Base-by-base conservation (phyloP, 768 basidiomycete species). In the Psilocybe cyanescens region DNA sequence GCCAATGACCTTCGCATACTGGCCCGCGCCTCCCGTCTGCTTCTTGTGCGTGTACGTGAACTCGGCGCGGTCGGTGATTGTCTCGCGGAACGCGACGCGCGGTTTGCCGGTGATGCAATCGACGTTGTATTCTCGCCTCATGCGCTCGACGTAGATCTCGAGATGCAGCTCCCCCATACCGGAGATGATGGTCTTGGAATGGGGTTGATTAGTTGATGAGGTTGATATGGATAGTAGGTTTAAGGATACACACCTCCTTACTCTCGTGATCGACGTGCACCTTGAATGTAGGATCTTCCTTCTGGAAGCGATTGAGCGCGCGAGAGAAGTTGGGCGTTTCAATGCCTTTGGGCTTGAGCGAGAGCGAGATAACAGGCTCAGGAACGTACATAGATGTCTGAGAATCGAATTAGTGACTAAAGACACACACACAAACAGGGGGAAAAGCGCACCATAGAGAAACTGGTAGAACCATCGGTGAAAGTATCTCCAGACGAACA, bases 111-210 rank as follows among this genome's bases (percentile, higher is more conserved):
- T 98, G 14, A 87, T 83, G 70, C 95, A 97, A 46, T 93, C 88
- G 17, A 95, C 93, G 58, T 92, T 92, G 76, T 99, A 99, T 76
- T 99, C 97, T 55, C 97, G 92, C 68, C 88, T 90, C 95, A 99
- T 98, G 44, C 97, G 94, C 73, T 99, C 97, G 62, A 98, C 95
- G 77, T 99, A 99, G 71, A 99, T 97, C 71, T 99, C 97, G 24
- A 99, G 85, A 72, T 99, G 97, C 16, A 99, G 86, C 75, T 99
- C 97, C 28, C 97, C 97, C 97, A 99, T 99, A 19, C 97, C 97
- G 31, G 96, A 98, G 66, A 99, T 98, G 75, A 99, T 99, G 14
- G 97, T 99, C 93, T 95, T 33, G 1, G 3, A 53, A 17, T 7
- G 9, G 46, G 8, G 17, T 33, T 54, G 17, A 28, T 50, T 45